Conservation (phyloP, 2,329 filamentous ascomycete genomes). For the Fusarium penzigii region DNA sequence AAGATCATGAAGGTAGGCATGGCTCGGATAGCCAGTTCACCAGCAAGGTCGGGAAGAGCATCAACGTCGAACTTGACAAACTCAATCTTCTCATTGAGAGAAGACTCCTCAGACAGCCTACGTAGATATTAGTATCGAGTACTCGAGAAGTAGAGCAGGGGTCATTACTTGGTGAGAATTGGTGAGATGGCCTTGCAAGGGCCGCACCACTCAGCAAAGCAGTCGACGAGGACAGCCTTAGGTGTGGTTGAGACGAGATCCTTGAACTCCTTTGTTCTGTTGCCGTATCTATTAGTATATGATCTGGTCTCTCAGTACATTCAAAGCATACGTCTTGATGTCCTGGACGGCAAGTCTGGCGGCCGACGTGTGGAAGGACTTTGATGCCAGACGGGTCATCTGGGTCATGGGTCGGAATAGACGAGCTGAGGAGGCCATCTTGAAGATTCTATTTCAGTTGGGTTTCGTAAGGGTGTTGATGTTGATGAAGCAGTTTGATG, state of each 20-base stretch:
- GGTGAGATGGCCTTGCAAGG: conserved; percentile 93
- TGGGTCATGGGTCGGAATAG: conserved; percentile 20
- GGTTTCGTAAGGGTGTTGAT: not conserved
- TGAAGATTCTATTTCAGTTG: not conserved
- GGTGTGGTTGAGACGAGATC: conserved; percentile 50
- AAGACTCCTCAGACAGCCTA: conserved; percentile 39
- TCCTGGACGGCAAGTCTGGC: conserved; percentile 48
- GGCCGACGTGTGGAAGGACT: conserved; percentile 39
- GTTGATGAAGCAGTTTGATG: not conserved
- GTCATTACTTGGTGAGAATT: conserved; percentile 48
- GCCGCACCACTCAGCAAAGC: conserved; percentile 71
- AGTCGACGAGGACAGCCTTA: conserved; percentile 73
- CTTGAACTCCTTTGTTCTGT: conserved; percentile 61
- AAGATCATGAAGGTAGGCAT: conserved; percentile 93
- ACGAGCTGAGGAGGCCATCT: conserved; percentile 21
- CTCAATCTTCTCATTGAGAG: conserved; percentile 58
- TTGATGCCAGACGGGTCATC: conserved; percentile 18
- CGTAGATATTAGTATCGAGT: not conserved
- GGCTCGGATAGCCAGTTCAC: conserved; percentile 78
- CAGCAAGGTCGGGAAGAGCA: conserved; percentile 70
- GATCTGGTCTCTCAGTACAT: not conserved
- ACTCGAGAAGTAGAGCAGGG: not conserved
- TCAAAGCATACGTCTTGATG: conserved; percentile 34
- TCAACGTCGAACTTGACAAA: conserved; percentile 96
- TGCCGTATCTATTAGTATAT: not conserved